Evolutionary conservation across 768 basidiomycete species (phyloP).

Genomic region (Amanita molliuscula): DNA sequence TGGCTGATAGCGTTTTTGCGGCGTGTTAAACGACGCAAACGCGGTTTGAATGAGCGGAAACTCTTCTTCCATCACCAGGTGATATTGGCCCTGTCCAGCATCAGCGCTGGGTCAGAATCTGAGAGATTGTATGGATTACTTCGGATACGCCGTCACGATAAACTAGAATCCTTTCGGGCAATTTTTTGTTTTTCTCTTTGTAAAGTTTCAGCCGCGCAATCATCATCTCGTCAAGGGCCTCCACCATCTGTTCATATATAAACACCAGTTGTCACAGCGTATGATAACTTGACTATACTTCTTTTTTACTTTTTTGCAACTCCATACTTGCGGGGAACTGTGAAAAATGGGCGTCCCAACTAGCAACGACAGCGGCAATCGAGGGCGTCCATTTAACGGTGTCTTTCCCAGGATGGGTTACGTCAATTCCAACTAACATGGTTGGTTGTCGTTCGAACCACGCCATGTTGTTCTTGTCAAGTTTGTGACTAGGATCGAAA

Average conservation of each 20-base stretch:
- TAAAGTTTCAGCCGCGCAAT: slow-evolving; percentile 51
- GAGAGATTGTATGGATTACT: slow-evolving; percentile 28
- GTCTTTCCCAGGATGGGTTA: slow-evolving; percentile 73
- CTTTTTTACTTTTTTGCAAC: slow-evolving; percentile 66
- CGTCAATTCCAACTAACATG: slow-evolving; percentile 78
- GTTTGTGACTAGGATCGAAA: slow-evolving; percentile 24
- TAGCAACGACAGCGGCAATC: slow-evolving; percentile 81
- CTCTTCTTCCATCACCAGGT: slow-evolving; percentile 51
- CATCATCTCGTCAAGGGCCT: slow-evolving; percentile 56
- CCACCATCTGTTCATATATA: slow-evolving; percentile 59
- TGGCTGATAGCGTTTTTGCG: slow-evolving; percentile 35
- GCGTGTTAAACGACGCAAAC: slow-evolving; percentile 37
- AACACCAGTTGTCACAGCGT: not conserved
- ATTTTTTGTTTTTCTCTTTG: slow-evolving; percentile 28
- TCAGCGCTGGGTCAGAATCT: not conserved
- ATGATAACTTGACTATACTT: slow-evolving; percentile 30
- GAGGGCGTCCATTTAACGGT: slow-evolving; percentile 70
- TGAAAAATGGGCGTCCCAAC: slow-evolving; percentile 47
- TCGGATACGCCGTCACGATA: slow-evolving; percentile 83
- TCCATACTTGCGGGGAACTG: slow-evolving; percentile 71
- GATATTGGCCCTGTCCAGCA: slow-evolving; percentile 54
- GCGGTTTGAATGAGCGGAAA: slow-evolving; percentile 53
- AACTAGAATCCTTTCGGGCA: slow-evolving; percentile 61
- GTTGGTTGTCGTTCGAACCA: slow-evolving; percentile 56
- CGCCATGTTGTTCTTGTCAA: slow-evolving; percentile 39